Evolutionary conservation across 805 yeast species (phyloP).

Genomic region (Wickerhamiella nectarea): DNA sequence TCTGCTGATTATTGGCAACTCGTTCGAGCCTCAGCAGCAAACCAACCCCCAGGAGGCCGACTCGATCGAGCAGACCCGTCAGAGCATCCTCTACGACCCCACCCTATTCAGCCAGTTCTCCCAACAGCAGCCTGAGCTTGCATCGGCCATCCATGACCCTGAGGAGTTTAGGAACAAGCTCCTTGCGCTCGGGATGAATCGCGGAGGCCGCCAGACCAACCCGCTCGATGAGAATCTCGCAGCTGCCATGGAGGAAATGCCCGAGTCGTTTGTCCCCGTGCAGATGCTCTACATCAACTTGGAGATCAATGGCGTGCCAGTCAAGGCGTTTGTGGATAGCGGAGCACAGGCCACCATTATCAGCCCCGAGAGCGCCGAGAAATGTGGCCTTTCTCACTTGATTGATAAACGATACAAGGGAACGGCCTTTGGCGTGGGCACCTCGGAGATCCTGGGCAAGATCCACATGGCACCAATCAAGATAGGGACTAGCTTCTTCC

Average conservation of each 20-base stretch:
- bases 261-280: slow-evolving; percentile 76
- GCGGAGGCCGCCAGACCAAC: slow-evolving; percentile 36
- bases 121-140: slow-evolving; percentile 36
- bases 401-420: slow-evolving; percentile 73
- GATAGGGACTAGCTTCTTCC: slow-evolving; percentile 50
- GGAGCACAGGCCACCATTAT: slow-evolving; percentile 89
- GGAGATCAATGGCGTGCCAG: slow-evolving; percentile 63
- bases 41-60: slow-evolving; percentile 22
- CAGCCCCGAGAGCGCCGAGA: slow-evolving; percentile 61
- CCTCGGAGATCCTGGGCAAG: slow-evolving; percentile 61
- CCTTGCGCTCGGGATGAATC: slow-evolving; percentile 35
- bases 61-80: slow-evolving; percentile 24
- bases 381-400: slow-evolving; percentile 52
- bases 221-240: slow-evolving; percentile 56
- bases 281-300: slow-evolving; percentile 72
- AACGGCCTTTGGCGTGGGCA: slow-evolving; percentile 83
- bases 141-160: slow-evolving; percentile 35
- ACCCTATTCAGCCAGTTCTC: slow-evolving; percentile 24
- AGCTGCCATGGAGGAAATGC: slow-evolving; percentile 72
- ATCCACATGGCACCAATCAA: slow-evolving; percentile 81
- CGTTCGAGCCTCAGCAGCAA: slow-evolving; percentile 24
- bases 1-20: slow-evolving; percentile 27
- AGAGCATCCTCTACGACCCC: slow-evolving; percentile 26
- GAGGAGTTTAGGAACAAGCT: slow-evolving; percentile 32
- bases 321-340: slow-evolving; percentile 89